Base-by-base conservation (phyloP, 2,329 filamentous ascomycete species). In the Cucurbitaria berberidis region DNA sequence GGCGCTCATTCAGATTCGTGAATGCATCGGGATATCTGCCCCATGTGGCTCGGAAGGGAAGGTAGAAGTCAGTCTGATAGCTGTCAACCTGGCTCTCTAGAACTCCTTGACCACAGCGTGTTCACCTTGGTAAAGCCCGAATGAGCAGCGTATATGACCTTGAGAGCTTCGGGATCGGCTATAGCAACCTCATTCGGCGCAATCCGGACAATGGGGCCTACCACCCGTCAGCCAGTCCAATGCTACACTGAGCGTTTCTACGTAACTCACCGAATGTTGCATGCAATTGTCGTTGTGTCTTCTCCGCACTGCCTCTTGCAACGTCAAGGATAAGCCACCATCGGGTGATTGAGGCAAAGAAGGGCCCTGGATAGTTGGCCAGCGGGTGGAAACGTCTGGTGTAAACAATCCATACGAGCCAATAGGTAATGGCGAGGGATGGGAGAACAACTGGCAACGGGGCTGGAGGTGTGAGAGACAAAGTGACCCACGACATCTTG, bases 101-200 rank as follows among this genome's bases (percentile, higher is more conserved):
- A 30, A 11, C 6, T 10, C 7, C 18, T 38, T 11, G 18, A 38
- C 2, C 10, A 11, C 3, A 15, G 7, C 22, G 6, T 18, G 21
- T 16, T 15, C 13, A 46, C 43, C 13, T 51, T 51, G 2, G 27
- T 30, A 18, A 51, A 49, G 10, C 41, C 40, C 7, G 36, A 49
- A 18, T 53, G 35, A 1, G 45, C 10, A 11, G 35, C 34, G 13
- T 47, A 51, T 4, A 54, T 54, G 4, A 27, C 27, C 10, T 32
- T 45, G 19, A 51, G 42, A 5, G 51, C 46, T 35, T 48, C 51
- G 21, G 45, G 51, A 10, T 53, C 51, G 4, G 51, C 45, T 30
- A 53, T 48, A 1, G 45, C 45, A 21, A 54, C 38, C 27, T 54
- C 51, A 24, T 54, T 45, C 7, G 51, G 51, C 3, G 51, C 51